These are phyloP conservation scores for Teunomyces stri DNA, from an alignment of 805 yeast species.

Conservation along the genomic window DNA sequence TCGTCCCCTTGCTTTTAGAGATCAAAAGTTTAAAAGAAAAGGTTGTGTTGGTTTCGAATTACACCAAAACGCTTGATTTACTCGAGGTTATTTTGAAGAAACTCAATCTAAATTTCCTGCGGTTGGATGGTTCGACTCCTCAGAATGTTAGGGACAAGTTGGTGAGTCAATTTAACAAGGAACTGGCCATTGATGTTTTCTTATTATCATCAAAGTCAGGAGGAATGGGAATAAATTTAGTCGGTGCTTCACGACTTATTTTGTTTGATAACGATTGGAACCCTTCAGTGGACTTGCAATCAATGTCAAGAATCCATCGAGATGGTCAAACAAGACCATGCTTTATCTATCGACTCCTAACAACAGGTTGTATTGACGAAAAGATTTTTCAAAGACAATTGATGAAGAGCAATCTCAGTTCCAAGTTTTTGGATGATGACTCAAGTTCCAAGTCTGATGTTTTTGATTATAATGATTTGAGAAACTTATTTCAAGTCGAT, in stretches of 20 bases:
- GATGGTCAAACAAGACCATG: slow-evolving; percentile 87
- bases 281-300: slow-evolving; percentile 88
- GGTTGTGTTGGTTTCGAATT: slow-evolving; percentile 82
- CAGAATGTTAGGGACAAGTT: slow-evolving; percentile 59
- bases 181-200: slow-evolving; percentile 53
- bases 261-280: slow-evolving; percentile 97
- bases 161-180: slow-evolving; percentile 66
- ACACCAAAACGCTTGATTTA: slow-evolving; percentile 81
- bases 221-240: slow-evolving; percentile 85
- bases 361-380: slow-evolving; percentile 91
- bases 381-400: slow-evolving; percentile 90
- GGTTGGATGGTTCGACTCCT: slow-evolving; percentile 87
- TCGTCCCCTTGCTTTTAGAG: slow-evolving; percentile 55
- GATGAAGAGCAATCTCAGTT: slow-evolving; percentile 76
- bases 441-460: slow-evolving; percentile 54
- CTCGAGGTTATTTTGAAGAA: slow-evolving; percentile 56
- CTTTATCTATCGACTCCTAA: slow-evolving; percentile 74
- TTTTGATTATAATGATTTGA: slow-evolving; percentile 66
- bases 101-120: slow-evolving; percentile 47
- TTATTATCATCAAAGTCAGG: slow-evolving; percentile 88
- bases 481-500: slow-evolving; percentile 67
- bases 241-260: slow-evolving; percentile 85
- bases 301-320: slow-evolving; percentile 92
- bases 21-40: slow-evolving; percentile 57
- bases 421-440: slow-evolving; percentile 53